Percentiles rank a stretch among this genome's conserved stretches.
These are phyloP conservation scores for Saksenaea oblongispora DNA, from an alignment of 371 early-diverging fungal species.

Conservation along the genomic window DNA sequence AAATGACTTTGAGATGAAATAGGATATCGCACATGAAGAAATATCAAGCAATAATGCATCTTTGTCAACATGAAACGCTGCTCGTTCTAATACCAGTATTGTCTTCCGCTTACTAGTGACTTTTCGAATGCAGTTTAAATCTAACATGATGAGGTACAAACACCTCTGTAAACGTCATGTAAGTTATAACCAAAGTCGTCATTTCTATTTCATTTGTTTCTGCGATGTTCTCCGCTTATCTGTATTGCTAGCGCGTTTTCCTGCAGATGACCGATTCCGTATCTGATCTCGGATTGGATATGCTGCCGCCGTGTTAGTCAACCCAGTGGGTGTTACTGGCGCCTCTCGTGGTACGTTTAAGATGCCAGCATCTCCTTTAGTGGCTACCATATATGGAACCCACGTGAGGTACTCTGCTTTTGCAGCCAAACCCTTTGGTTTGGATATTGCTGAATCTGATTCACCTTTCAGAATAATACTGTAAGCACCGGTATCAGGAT, in stretches of 20 bases:
- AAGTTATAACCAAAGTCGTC: neutral
- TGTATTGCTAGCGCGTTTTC: neutral
- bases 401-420: constrained; percentile 17
- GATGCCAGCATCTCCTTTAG: constrained; percentile 7
- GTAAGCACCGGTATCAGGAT: constrained; percentile 4
- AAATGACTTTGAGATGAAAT: too few species aligned
- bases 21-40: too few species aligned
- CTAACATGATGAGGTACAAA: neutral
- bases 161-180: neutral
- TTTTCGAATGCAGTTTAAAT: neutral
- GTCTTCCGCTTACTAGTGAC: neutral
- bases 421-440: constrained; percentile 3
- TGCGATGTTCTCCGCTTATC: neutral
- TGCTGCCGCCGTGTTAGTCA: neutral
- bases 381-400: constrained; percentile 16
- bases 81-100: too few species aligned
- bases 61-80: too few species aligned
- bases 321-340: constrained; percentile 4
- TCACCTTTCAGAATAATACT: neutral
- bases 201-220: neutral
- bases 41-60: too few species aligned
- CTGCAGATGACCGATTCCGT: neutral
- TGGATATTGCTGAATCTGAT: neutral
- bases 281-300: neutral
- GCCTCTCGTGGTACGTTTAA: constrained; percentile 17